Evolutionary conservation across 192 early-diverging fungal genomes (phyloP).

Genomic region (Backusella circina): DNA sequence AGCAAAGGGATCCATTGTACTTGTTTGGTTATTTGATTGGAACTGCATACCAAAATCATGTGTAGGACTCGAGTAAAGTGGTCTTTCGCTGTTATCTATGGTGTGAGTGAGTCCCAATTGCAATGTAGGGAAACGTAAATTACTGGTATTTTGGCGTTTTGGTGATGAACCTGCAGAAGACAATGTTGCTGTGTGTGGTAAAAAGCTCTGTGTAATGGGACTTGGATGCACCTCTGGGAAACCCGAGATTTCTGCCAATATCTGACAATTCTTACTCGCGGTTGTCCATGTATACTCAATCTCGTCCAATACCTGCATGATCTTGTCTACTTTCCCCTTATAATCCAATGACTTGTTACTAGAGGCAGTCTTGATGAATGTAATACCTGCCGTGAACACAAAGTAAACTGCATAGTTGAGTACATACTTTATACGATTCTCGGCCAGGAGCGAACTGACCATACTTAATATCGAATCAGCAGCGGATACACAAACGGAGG

Average conservation of each 20-base stretch:
- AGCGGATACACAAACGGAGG: conserved; percentile 19
- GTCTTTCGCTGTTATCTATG: not conserved
- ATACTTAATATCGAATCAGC: conserved; percentile 28
- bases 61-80: not conserved
- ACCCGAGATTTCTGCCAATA: conserved; percentile 24
- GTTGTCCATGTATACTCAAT: conserved; percentile 24
- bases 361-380: conserved; percentile 24
- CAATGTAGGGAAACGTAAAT: not conserved
- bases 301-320: conserved; percentile 16
- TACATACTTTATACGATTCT: conserved; percentile 5
- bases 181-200: not conserved
- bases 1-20: conserved; percentile 30
- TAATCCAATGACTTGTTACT: conserved; percentile 1
- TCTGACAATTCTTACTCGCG: conserved; percentile 16
- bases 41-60: not conserved
- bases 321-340: conserved; percentile 18
- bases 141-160: not conserved
- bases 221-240: not conserved
- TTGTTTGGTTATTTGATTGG: not conserved
- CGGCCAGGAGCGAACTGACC: conserved; percentile 3
- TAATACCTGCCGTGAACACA: conserved; percentile 29
- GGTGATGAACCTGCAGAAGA: not conserved
- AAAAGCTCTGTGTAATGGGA: not conserved
- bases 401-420: conserved; percentile 23
- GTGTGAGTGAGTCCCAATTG: not conserved